These are phyloP conservation scores for Piper longum DNA, from an alignment of 164 flowering plant genomes.

Conservation along the genomic window DNA sequence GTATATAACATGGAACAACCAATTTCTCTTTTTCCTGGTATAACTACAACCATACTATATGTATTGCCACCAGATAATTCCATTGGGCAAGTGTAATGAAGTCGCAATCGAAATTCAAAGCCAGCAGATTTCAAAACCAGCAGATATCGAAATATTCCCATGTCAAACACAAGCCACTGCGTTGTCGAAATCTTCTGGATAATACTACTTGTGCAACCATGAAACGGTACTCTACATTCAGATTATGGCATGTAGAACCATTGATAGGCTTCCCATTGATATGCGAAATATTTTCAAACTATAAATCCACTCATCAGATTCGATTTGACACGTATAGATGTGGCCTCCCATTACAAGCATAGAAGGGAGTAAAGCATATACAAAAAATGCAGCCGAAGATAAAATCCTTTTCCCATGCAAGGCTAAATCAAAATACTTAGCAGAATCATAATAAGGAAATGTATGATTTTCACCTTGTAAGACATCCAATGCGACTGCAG, in stretches of 20 bases:
- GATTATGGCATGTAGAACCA: background rate
- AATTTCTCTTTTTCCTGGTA: too few relatives aligned
- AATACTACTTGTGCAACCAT: background rate
- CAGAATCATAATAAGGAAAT: conserved; percentile 7
- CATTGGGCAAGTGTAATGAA: too few relatives aligned
- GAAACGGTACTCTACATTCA: background rate
- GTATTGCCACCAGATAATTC: too few relatives aligned
- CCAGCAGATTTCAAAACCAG: too few relatives aligned
- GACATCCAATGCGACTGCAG: conserved; percentile 80
- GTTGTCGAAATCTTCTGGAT: background rate
- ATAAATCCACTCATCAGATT: background rate
- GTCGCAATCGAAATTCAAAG: too few relatives aligned
- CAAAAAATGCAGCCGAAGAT: background rate
- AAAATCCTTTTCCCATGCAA: background rate
- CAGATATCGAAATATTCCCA: too few relatives aligned
- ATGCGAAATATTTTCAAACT: too few relatives aligned
- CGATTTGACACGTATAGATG: background rate
- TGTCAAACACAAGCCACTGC: background rate
- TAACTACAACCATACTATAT: too few relatives aligned
- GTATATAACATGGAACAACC: too few relatives aligned
- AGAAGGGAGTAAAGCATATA: background rate
- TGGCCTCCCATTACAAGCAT: background rate
- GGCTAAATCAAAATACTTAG: conserved; percentile 3
- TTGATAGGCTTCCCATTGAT: background rate
- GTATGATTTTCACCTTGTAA: conserved; percentile 58